A percentile compares a stretch with the other conserved stretches of the same genome.
Evolutionary conservation across 257 asterid genomes (phyloP).

Genomic region (Mentha longifolia): DNA sequence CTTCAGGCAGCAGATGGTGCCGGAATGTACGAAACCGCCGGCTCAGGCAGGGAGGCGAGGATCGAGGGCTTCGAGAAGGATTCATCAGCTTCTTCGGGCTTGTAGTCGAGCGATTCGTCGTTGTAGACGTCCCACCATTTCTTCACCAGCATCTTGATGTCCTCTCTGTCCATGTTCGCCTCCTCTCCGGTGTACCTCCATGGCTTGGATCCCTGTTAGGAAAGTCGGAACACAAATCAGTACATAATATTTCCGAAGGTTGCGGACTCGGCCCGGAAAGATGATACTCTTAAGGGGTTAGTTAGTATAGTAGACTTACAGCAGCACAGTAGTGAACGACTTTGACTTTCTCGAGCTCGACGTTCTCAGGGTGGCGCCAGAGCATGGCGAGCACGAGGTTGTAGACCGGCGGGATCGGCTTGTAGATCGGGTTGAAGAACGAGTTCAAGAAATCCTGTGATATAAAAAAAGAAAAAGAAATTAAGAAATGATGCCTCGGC

Average conservation of each 20-base stretch:
- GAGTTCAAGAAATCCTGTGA: slow-evolving; percentile 69
- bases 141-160: slow-evolving; percentile 58
- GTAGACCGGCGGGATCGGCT: slow-evolving; percentile 63
- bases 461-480: background rate
- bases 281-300: no score
- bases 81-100: slow-evolving; percentile 45
- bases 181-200: slow-evolving; percentile 74
- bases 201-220: slow-evolving; percentile 59
- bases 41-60: slow-evolving; percentile 54
- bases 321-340: slow-evolving; percentile 81
- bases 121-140: slow-evolving; percentile 73
- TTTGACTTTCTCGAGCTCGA: slow-evolving; percentile 54
- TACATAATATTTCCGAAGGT: background rate
- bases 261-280: no score
- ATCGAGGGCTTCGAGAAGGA: slow-evolving; percentile 53
- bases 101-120: slow-evolving; percentile 62
- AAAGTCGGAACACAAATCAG: background rate
- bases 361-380: slow-evolving; percentile 78
- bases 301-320: slow-evolving; percentile 42
- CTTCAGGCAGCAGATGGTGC: slow-evolving; percentile 78
- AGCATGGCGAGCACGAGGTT: slow-evolving; percentile 71
- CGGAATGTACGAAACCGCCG: slow-evolving; percentile 52
- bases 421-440: slow-evolving; percentile 59
- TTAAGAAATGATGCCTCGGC: no score
- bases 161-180: slow-evolving; percentile 69